Base-by-base conservation (phyloP, 495 filamentous ascomycete species). In the Amphirosellinia nigrospora region DNA sequence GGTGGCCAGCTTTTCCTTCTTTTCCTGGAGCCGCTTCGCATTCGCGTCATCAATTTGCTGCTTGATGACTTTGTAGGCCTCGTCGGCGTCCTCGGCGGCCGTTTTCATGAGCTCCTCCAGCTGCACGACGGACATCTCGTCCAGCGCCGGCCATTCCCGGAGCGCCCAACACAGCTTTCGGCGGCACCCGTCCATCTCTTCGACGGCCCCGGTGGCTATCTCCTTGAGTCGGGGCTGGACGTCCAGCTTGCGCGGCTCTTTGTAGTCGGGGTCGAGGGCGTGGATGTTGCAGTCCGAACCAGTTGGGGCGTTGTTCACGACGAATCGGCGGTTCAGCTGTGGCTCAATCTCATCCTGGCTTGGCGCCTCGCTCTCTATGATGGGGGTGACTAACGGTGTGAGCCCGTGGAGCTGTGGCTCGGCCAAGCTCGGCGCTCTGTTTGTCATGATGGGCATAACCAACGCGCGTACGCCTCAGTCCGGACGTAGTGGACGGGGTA, bases 311-410 rank as follows among this genome's bases (percentile, higher is more conserved):
- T 19, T 39, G n/a, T 48, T 19, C 32, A 65, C 10, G 34, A 65
- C 21, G 46, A 65, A 65, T 1, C 63, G 63, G 32, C 16, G 16
- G 21, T 65, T 21, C 6, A 65, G 46, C 34, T 65, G 63, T 2
- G 63, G n/a, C n/a, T n/a, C n/a, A n/a, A n/a, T n/a, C n/a, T n/a
- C 46, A n/a, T 13, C 41, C 10, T 45, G 46, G 13, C 30, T 26
- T 6, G 63, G 32, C 5, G 63, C 10, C 63, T 38, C 34, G 43
- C 26, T 64, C 16, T 50, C 1, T 19, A 16, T 19, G 19, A 50
- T 50, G 28, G 43, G 60, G 3, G 61, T 21, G 41, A 3, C 19
- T 0, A 43, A 13, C 9, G 58, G 58, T 16, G 36, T 8, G 36
- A 61, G n/a, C n/a, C n/a, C n/a, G n/a, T n/a, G n/a, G n/a, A n/a